Base-by-base conservation (phyloP, 306 rosid species). In the Rosa rugosa region DNA sequence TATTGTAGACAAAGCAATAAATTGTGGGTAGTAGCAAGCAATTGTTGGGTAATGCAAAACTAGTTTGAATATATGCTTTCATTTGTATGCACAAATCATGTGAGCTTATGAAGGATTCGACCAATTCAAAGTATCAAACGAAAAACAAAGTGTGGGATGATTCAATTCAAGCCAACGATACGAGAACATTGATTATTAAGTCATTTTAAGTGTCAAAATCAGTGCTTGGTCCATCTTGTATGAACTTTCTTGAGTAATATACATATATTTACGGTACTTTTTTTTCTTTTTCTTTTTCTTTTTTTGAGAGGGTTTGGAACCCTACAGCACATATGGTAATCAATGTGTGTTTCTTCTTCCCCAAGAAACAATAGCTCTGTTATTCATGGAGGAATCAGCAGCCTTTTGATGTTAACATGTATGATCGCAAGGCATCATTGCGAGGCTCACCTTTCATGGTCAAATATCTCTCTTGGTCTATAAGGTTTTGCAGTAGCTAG, bases 401-500 rank as follows among this genome's bases (percentile, higher is more conserved):
- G 78, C 88, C 83, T 89, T 87, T 82, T 82, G 77, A 70, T 5
- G 59, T 88, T 89, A 57, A 88, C 85, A 86, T 76, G 80, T 72
- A 85, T 79, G 88, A 60, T 11, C 67, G 12, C 41, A 51, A 40
- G 75, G 44, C 76, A 92, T 88, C 84, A 90, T 90, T 87, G 62
- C 62, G 7, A 83, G 76, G 40, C 90, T 83, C 88, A 83, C 50
- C 78, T 18, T 73, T 23, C 65, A 59, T 9, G 64, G 65, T 59
- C 65, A 59, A 59, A 85, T 41, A 88, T 89, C 92, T 44, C 46
- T 44, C 46, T 86, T 70, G 80, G 84, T 87, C 81, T 72, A 57
- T 79, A 90, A 88, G 88, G 87, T 90, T 87, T 77, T 70, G 34
- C 4, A 40, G 60, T 60, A 66, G 46, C 78, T 18, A n/a, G 49